Conservation (phyloP, 1,139 yeast species). For the Saccharomycopsis hybrid region DNA sequence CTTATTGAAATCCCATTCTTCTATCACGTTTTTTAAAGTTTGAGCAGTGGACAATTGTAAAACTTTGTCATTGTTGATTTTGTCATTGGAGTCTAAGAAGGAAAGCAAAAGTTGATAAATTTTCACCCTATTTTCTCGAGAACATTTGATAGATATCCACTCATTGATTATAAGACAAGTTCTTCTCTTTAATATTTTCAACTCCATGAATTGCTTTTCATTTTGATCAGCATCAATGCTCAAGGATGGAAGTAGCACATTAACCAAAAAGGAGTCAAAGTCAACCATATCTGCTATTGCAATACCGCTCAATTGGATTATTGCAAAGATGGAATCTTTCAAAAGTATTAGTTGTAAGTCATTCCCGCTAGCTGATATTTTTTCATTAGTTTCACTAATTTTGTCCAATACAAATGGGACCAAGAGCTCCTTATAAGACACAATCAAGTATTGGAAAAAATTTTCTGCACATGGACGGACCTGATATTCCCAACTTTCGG, state of each 20-base stretch:
- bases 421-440: conserved; percentile 54
- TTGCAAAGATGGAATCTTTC: conserved; percentile 77
- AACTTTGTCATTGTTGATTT: conserved; percentile 15
- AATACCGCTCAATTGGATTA: conserved; percentile 70
- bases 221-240: conserved; percentile 27
- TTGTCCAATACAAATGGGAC: conserved; percentile 57
- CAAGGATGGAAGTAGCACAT: conserved; percentile 58
- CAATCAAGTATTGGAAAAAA: conserved; percentile 69
- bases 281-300: conserved; percentile 59
- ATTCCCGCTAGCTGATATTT: conserved; percentile 32
- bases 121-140: conserved; percentile 48
- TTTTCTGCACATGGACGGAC: conserved; percentile 85
- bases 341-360: conserved; percentile 40
- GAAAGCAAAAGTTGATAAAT: conserved; percentile 47
- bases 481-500: conserved; percentile 77
- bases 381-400: conserved; percentile 41
- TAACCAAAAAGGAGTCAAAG: conserved; percentile 52
- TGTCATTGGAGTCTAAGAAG: conserved; percentile 38
- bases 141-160: conserved; percentile 69
- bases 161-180: conserved; percentile 70
- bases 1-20: conserved; percentile 82
- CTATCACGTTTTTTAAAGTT: conserved; percentile 33
- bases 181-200: conserved; percentile 67
- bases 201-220: conserved; percentile 39
- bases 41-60: conserved; percentile 64